Percentiles rank a stretch among this genome's conserved stretches.
phyloP scores from a whole-genome alignment of 2,329 filamentous ascomycete genomes.

The Graphilbum ipis-grandicollis region DNA sequence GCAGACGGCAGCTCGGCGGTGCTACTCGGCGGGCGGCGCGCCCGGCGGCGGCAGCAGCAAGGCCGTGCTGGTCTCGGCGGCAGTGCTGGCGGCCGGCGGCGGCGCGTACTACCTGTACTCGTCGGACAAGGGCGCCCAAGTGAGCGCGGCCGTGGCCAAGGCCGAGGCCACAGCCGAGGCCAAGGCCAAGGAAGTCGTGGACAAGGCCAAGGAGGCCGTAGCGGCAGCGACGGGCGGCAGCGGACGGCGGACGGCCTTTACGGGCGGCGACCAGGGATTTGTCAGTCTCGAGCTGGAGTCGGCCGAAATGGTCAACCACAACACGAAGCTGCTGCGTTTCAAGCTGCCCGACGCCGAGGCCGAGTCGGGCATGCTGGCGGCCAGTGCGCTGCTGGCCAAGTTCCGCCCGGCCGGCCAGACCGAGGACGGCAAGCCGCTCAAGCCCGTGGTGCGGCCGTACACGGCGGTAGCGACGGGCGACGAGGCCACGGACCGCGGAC shows the following conservation, averaged over 20 bases:
- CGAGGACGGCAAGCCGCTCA: constrained; percentile 33
- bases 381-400: constrained; percentile 83
- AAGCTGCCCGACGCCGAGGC: constrained; percentile 68
- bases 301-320: constrained; percentile 72
- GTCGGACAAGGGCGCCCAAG: constrained; percentile 25
- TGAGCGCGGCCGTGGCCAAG: not conserved
- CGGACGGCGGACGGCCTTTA: constrained; percentile 36
- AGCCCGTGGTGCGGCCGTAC: constrained; percentile 81
- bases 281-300: constrained; percentile 63
- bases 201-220: constrained; percentile 22
- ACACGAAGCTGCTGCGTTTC: constrained; percentile 87
- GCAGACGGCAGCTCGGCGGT: constrained; percentile 14
- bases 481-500: constrained; percentile 55
- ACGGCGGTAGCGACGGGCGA: constrained; percentile 83
- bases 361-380: constrained; percentile 65
- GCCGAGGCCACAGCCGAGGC: constrained; percentile 22
- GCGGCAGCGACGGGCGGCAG: constrained; percentile 16
- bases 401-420: constrained; percentile 61
- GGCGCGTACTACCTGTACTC: constrained; percentile 38
- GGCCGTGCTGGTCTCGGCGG: constrained; percentile 44
- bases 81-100: constrained; percentile 34
- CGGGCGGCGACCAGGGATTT: constrained; percentile 80
- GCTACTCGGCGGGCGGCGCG: constrained; percentile 51
- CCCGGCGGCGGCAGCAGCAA: constrained; percentile 39
- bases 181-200: constrained; percentile 22